A percentile compares a stretch with the other conserved stretches of the same genome.
These are phyloP conservation scores for Paragyromitra xinjiangensis DNA, from an alignment of 495 filamentous ascomycete genomes.

Conservation along the genomic window DNA sequence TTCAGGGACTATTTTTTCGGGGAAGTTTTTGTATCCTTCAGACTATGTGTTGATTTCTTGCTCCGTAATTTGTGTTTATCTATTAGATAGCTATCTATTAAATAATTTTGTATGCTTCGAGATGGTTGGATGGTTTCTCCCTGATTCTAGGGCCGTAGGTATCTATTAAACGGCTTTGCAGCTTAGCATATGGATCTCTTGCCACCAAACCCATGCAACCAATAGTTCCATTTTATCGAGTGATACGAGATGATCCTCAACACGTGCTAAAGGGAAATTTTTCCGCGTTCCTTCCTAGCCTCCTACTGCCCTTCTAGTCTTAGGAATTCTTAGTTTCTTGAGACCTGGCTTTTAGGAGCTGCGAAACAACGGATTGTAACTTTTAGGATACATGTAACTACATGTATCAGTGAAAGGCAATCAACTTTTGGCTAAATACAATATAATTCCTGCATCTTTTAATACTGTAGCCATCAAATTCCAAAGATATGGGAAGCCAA, in stretches of 20 bases:
- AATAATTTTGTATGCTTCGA: background rate
- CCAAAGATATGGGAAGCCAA: background rate
- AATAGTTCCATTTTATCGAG: background rate
- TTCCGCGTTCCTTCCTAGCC: no score
- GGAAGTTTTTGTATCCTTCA: background rate
- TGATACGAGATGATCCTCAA: background rate
- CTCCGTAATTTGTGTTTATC: background rate
- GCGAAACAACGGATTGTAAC: background rate
- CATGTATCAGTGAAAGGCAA: background rate
- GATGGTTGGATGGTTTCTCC: background rate
- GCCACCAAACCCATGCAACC: background rate
- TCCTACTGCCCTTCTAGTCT: no score
- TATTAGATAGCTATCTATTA: conserved; percentile 1
- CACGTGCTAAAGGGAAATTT: no score
- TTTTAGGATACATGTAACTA: background rate
- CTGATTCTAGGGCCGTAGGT: background rate
- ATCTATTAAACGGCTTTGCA: background rate
- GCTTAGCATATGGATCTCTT: background rate
- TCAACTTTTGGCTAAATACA: conserved; percentile 21
- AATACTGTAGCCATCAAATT: background rate
- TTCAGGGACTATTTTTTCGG: background rate
- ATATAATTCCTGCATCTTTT: background rate
- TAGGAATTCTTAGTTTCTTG: background rate
- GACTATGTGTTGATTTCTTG: background rate
- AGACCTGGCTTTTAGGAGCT: background rate